These are phyloP conservation scores for Paracamarosporium sp. DNA, from an alignment of 2,329 filamentous ascomycete species.

Conservation along the genomic window DNA sequence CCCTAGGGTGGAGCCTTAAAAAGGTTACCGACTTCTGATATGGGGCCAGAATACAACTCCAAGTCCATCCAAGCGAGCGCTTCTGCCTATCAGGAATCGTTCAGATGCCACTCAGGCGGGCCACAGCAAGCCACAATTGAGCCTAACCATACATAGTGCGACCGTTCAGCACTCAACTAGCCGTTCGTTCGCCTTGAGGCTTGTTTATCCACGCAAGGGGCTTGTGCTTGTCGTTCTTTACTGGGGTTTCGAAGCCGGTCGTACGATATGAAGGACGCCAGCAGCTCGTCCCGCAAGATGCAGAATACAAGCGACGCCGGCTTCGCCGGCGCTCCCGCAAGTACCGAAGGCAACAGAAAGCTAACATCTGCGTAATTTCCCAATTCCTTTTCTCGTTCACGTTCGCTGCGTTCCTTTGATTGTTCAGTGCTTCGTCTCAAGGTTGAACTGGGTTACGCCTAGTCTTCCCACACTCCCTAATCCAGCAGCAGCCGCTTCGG, in stretches of 20 bases:
- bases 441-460: constrained; percentile 2
- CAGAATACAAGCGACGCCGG: constrained; percentile 18
- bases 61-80: not conserved
- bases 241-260: not conserved
- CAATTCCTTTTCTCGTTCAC: constrained; percentile 30
- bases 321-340: constrained; percentile 31
- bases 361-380: constrained; percentile 36
- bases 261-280: constrained; percentile 9
- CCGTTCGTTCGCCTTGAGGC: not conserved
- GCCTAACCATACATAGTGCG: not conserved
- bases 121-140: not conserved
- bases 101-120: not conserved
- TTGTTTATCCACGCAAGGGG: not conserved
- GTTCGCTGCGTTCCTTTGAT: constrained; percentile 27
- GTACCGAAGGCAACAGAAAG: constrained; percentile 25
- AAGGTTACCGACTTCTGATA: not conserved
- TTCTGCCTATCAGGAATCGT: not conserved
- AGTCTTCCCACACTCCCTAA: constrained; percentile 28
- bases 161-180: not conserved
- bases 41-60: not conserved
- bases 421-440: constrained; percentile 6
- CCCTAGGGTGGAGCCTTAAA: not conserved
- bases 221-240: not conserved
- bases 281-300: constrained; percentile 20
- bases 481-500: constrained; percentile 47